Evolutionary conservation across 768 basidiomycete species (phyloP), one percentile per base, ranked within the genome.

Genomic region (Holtermannia corniformis): DNA sequence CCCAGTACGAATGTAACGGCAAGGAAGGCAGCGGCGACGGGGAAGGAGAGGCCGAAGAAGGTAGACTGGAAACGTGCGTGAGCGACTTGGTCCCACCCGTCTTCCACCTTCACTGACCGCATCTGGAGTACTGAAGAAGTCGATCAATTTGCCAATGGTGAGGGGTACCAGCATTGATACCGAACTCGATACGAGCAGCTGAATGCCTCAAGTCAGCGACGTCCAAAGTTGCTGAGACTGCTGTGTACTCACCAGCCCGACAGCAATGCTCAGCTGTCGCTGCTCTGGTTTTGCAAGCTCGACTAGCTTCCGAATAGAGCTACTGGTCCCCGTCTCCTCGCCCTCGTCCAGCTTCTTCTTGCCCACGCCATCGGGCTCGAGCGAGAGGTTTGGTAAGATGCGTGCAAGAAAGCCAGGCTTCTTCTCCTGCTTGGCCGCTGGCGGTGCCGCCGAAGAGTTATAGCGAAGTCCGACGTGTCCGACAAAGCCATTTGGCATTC

Each of bases 91-190:
- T 86, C 47, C 10, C 44, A 28, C 27, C 23, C 43, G 27, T 28
- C 49, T 51, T 54, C 20, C 41, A 40, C 16, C 14, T 5, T 4
- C 19, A 76, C 82, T 57, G 65, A 90, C 88, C n/a, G 82, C 81
- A 60, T 79, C 78, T 1, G 78, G 59, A 5, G 82, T 75, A 1
- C 63, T 58, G 72, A 95, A 97, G 74, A 85, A 90, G 74, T 96
- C 92, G 56, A 99, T 95, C 48, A 97, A 76, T 69, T 82, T 87
- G 10, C 93, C 93, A 63, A 96, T 84, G 1, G 90, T 90, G 61
- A 95, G 81, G 0, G 93, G 93, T 12, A 97, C 80, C 58, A 85
- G 86, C 83, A 96, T 86, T 3, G 88, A 86, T 20, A 99, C 87
- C 2, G 85, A 76, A 7, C 89, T 88, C 0, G 91, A 93, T n/a